phyloP scores from a whole-genome alignment of 345 rosid genomes.

The Orychophragmus violaceus region DNA sequence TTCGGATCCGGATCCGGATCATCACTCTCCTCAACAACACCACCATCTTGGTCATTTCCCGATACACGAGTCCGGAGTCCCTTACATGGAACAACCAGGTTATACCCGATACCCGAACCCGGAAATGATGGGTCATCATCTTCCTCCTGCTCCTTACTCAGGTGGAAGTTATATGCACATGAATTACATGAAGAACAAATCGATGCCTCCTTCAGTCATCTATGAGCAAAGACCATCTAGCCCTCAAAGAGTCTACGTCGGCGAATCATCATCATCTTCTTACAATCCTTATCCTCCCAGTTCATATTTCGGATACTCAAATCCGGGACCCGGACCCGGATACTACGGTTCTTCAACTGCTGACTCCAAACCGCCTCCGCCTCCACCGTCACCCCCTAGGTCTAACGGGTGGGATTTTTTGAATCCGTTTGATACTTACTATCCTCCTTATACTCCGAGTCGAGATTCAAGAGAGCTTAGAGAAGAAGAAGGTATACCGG shows the following conservation, averaged over 20 bases:
- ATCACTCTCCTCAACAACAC: conserved; percentile 50
- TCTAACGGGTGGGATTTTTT: conserved; percentile 75
- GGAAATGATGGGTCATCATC: conserved; percentile 20
- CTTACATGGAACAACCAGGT: conserved; percentile 26
- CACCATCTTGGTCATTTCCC: conserved; percentile 18
- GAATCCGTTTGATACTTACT: conserved; percentile 57
- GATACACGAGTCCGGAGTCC: conserved; percentile 8
- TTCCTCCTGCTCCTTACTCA: conserved; percentile 10
- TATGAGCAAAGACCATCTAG: conserved; percentile 58
- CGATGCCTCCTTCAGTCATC: conserved; percentile 53
- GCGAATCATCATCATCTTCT: conserved; percentile 56
- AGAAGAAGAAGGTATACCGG: conserved; percentile 95
- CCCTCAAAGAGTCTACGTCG: conserved; percentile 46
- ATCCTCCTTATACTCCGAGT: conserved; percentile 47
- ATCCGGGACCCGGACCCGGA: conserved; percentile 34
- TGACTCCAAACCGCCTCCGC: conserved; percentile 56
- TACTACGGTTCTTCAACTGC: conserved; percentile 33
- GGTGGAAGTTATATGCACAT: conserved; percentile 48
- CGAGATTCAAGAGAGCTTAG: conserved; percentile 71
- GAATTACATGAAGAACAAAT: conserved; percentile 78
- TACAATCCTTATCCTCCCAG: conserved; percentile 19
- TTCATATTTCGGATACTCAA: conserved; percentile 35
- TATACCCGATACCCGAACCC: conserved; percentile 26
- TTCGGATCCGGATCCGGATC: conserved; percentile 35
- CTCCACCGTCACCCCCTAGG: conserved; percentile 77